Evolutionary conservation across 2,329 filamentous ascomycete genomes (phyloP).

Genomic region (Fusarium sp.): DNA sequence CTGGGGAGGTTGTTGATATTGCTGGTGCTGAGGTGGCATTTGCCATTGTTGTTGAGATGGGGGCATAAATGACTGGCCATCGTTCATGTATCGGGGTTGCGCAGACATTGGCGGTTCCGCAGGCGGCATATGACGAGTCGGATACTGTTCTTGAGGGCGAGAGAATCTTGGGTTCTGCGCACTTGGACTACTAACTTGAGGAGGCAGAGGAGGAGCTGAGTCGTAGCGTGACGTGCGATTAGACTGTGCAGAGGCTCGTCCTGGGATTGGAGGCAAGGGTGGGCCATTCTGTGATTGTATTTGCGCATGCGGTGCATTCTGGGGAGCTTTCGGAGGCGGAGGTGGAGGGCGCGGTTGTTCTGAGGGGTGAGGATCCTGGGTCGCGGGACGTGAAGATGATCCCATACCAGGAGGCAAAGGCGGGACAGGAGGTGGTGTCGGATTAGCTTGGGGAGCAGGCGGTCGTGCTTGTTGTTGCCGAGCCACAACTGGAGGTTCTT

Average conservation of each 20-base stretch:
- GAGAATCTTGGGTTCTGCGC: constrained; percentile 29
- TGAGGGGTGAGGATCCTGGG: constrained; percentile 52
- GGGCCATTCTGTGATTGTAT: constrained; percentile 48
- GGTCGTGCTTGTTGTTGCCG: constrained; percentile 69
- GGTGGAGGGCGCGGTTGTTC: constrained; percentile 59
- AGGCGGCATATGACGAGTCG: constrained; percentile 35
- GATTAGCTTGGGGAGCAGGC: constrained; percentile 50
- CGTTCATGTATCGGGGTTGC: constrained; percentile 40
- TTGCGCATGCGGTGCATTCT: constrained; percentile 51
- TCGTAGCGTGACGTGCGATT: constrained; percentile 59
- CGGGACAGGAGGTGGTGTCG: constrained; percentile 75
- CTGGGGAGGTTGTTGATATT: constrained; percentile 40
- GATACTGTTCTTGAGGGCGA: constrained; percentile 35
- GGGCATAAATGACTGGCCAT: constrained; percentile 33
- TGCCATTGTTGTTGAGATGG: constrained; percentile 47
- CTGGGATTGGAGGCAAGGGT: constrained; percentile 47
- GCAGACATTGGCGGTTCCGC: constrained; percentile 25
- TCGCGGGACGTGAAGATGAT: constrained; percentile 55
- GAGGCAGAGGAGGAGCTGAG: constrained; percentile 62
- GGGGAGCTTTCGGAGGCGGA: constrained; percentile 68
- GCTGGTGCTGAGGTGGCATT: constrained; percentile 34
- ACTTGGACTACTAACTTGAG: constrained; percentile 45
- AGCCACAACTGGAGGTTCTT: constrained; percentile 91
- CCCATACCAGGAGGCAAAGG: constrained; percentile 76
- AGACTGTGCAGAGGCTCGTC: constrained; percentile 30